A percentile compares a stretch with the other conserved stretches of the same genome.
phyloP scores from a whole-genome alignment of 768 basidiomycete genomes.

The Crucibulum laeve region DNA sequence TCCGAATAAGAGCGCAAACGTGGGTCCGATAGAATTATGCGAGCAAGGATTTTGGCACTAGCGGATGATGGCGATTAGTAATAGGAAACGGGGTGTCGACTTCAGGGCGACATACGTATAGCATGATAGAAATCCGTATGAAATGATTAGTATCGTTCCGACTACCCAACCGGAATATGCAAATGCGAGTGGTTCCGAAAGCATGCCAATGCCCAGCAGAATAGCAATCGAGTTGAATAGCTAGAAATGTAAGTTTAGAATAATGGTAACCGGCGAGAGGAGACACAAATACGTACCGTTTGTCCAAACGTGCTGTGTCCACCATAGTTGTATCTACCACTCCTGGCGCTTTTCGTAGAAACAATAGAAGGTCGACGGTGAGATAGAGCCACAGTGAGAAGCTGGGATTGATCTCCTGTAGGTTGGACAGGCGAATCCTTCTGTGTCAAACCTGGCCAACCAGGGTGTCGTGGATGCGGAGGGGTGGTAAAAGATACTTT shows the following conservation, averaged over 20 bases:
- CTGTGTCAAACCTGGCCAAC: not conserved
- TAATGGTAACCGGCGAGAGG: conserved; percentile 1
- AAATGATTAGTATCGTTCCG: conserved; percentile 69
- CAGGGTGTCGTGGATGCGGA: conserved; percentile 6
- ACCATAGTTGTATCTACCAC: conserved; percentile 26
- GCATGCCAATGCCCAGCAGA: conserved; percentile 82
- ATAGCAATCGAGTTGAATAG: conserved; percentile 89
- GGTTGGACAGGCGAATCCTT: conserved; percentile 1
- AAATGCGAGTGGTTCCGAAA: conserved; percentile 88
- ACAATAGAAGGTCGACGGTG: conserved; percentile 27
- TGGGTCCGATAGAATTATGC: conserved; percentile 66
- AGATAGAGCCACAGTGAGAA: conserved; percentile 10
- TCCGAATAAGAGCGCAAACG: conserved; percentile 82
- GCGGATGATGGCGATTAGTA: not conserved
- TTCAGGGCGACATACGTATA: conserved; percentile 62
- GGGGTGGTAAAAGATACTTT: conserved; percentile 28
- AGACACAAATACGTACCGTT: conserved; percentile 40
- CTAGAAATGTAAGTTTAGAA: conserved; percentile 28
- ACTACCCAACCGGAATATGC: conserved; percentile 86
- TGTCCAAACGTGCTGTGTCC: conserved; percentile 74
- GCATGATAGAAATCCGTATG: conserved; percentile 78
- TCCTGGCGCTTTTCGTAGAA: conserved; percentile 23
- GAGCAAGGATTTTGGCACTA: conserved; percentile 85
- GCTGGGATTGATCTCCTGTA: conserved; percentile 6
- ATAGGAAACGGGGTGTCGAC: not conserved